Percentiles rank a stretch among this genome's conserved stretches.
Evolutionary conservation across 176 grass and related monocot species (phyloP).

Genomic region (Zizania latifolia): DNA sequence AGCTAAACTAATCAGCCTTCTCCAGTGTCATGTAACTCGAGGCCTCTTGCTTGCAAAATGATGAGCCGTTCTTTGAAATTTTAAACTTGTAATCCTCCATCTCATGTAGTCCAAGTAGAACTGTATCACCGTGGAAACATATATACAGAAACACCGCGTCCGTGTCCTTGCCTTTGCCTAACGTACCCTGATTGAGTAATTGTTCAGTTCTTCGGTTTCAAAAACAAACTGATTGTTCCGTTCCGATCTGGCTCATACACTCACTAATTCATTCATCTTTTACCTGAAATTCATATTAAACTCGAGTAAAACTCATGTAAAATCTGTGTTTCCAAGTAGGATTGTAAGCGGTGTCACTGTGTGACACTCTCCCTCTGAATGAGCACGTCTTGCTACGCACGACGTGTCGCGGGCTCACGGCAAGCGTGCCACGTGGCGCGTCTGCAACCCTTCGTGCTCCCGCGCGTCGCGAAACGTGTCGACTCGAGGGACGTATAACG

Average conservation of each 20-base stretch:
- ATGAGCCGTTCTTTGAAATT: background rate
- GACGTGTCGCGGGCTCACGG: background rate
- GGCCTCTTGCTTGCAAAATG: background rate
- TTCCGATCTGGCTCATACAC: too few relatives aligned
- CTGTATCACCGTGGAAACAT: background rate
- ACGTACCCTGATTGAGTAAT: too few relatives aligned
- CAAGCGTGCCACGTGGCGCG: background rate
- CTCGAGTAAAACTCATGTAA: background rate
- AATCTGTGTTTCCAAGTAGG: background rate
- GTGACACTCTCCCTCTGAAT: background rate
- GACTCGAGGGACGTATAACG: background rate
- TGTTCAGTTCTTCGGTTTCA: too few relatives aligned
- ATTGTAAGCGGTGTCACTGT: background rate
- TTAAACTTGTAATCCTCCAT: background rate
- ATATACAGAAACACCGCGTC: background rate
- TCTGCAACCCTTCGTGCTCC: background rate
- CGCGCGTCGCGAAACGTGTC: background rate
- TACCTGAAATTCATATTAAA: too few relatives aligned
- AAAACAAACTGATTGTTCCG: too few relatives aligned
- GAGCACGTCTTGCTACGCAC: background rate
- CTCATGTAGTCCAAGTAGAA: background rate
- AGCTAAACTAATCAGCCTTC: too few relatives aligned
- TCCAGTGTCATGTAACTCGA: too few relatives aligned
- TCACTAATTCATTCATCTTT: too few relatives aligned
- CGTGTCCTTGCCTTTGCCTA: too few relatives aligned